Conservation (phyloP, 306 rosid species). For the Castanea mollissima region DNA sequence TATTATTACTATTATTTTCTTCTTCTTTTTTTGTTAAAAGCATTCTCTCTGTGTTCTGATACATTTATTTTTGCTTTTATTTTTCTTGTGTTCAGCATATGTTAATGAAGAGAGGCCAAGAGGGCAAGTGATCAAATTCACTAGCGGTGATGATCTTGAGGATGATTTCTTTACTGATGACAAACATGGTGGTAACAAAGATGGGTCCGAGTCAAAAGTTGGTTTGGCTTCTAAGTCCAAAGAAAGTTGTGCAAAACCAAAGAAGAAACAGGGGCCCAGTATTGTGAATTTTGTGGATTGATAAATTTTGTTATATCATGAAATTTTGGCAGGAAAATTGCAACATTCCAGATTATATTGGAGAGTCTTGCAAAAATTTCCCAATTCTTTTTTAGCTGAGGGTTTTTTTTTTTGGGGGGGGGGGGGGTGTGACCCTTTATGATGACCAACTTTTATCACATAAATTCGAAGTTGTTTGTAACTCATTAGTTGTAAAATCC, state of each 20-base stretch:
- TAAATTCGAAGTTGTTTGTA: no score
- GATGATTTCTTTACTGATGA: constrained; percentile 70
- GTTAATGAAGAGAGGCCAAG: constrained; percentile 40
- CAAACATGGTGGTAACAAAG: constrained; percentile 27
- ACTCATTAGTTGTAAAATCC: no score
- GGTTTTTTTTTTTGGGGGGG: no score
- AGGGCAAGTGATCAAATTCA: constrained; percentile 48
- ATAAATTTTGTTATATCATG: constrained; percentile 1
- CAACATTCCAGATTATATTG: not conserved
- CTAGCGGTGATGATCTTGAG: constrained; percentile 87
- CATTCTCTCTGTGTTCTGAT: constrained; percentile 3
- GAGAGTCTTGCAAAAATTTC: not conserved
- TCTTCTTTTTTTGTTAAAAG: not conserved
- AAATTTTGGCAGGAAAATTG: constrained; percentile 11
- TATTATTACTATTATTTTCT: no score
- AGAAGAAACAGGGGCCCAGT: constrained; percentile 67
- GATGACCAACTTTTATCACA: not conserved
- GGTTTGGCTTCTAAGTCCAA: constrained; percentile 16
- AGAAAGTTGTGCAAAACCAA: constrained; percentile 39
- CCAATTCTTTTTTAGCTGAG: not conserved
- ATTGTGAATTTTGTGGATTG: constrained; percentile 62
- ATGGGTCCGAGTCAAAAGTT: constrained; percentile 30
- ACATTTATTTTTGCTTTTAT: constrained; percentile 2
- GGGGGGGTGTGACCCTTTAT: not conserved
- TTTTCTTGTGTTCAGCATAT: constrained; percentile 38